Percentiles rank a stretch among this genome's conserved stretches.
Evolutionary conservation across 1,284 basidiomycete species (phyloP).

Genomic region (Apiotrichum domesticum): DNA sequence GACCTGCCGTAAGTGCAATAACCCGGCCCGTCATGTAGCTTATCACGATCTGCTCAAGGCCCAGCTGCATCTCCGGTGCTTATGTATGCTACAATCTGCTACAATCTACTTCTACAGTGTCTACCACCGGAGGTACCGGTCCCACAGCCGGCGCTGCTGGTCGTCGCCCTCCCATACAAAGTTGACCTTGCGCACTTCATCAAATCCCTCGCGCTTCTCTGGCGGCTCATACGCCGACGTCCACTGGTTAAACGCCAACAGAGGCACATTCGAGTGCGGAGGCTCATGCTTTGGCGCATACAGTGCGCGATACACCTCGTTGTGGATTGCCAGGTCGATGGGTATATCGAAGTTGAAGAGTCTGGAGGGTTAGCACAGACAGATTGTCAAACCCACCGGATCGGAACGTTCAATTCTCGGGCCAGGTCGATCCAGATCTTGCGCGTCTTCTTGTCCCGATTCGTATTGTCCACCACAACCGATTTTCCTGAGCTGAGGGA

Average conservation of each 20-base stretch:
- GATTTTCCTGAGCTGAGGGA: constrained; percentile 56
- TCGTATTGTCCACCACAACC: constrained; percentile 84
- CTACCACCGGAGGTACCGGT: constrained; percentile 54
- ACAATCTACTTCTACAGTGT: no score
- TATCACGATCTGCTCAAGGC: no score
- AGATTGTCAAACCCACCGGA: constrained; percentile 51
- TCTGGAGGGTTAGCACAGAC: constrained; percentile 44
- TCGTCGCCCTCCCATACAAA: constrained; percentile 71
- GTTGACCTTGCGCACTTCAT: constrained; percentile 66
- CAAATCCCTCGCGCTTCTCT: constrained; percentile 61
- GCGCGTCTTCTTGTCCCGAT: constrained; percentile 64
- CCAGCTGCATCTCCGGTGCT: no score
- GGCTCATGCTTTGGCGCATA: constrained; percentile 32
- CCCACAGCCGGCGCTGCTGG: constrained; percentile 65
- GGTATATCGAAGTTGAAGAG: constrained; percentile 68
- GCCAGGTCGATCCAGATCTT: constrained; percentile 64
- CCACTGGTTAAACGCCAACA: constrained; percentile 59
- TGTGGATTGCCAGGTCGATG: constrained; percentile 76
- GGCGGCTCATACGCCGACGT: constrained; percentile 63
- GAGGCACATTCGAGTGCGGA: constrained; percentile 58
- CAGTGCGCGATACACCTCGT: constrained; percentile 75
- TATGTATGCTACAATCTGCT: no score
- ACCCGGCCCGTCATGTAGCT: no score
- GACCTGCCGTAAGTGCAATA: no score
- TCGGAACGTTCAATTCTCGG: constrained; percentile 53